Percentiles rank a stretch among this genome's conserved stretches.
Conservation (phyloP, 495 filamentous ascomycete genomes). For the Apiosordaria backusii region DNA sequence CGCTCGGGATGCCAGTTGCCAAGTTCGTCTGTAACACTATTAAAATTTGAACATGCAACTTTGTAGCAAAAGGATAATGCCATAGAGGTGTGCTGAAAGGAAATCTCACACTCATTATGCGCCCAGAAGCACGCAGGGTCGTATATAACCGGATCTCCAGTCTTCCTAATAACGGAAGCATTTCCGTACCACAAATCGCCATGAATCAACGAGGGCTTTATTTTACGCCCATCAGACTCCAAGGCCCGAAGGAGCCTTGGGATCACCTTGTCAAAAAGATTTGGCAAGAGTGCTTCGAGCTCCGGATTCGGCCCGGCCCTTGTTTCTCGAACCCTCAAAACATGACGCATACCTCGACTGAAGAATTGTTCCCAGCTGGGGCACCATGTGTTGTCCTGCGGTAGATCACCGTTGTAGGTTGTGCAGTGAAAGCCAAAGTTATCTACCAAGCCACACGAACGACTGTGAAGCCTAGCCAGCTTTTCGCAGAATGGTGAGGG, state of each 20-base stretch:
- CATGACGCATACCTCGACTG: slow-evolving; percentile 8
- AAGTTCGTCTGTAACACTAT: too few relatives aligned
- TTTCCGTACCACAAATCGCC: slow-evolving; percentile 51
- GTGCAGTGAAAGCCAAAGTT: slow-evolving; percentile 52
- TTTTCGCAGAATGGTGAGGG: slow-evolving; percentile 37
- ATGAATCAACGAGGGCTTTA: slow-evolving; percentile 46
- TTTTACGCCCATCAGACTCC: slow-evolving; percentile 37
- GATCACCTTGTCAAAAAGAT: slow-evolving; percentile 37
- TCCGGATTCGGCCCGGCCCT: slow-evolving; percentile 19
- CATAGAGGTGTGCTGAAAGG: too few relatives aligned
- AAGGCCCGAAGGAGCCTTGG: slow-evolving; percentile 39
- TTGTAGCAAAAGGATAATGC: too few relatives aligned
- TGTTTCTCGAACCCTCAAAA: slow-evolving; percentile 22
- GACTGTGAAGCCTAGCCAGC: slow-evolving; percentile 45
- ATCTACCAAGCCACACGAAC: slow-evolving; percentile 42
- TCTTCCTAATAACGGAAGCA: slow-evolving; percentile 30
- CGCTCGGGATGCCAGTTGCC: slow-evolving; percentile 31
- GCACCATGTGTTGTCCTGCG: slow-evolving; percentile 45
- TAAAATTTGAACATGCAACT: too few relatives aligned
- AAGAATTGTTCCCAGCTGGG: slow-evolving; percentile 50
- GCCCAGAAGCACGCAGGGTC: slow-evolving; percentile 47
- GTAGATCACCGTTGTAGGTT: slow-evolving; percentile 49
- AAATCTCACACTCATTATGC: slow-evolving; percentile 51
- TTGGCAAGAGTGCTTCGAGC: slow-evolving; percentile 31
- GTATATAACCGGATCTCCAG: slow-evolving; percentile 37